A percentile compares a stretch with the other conserved stretches of the same genome.
Evolutionary conservation across 164 flowering plant genomes (phyloP).

Genomic region (Amborella trichopoda): DNA sequence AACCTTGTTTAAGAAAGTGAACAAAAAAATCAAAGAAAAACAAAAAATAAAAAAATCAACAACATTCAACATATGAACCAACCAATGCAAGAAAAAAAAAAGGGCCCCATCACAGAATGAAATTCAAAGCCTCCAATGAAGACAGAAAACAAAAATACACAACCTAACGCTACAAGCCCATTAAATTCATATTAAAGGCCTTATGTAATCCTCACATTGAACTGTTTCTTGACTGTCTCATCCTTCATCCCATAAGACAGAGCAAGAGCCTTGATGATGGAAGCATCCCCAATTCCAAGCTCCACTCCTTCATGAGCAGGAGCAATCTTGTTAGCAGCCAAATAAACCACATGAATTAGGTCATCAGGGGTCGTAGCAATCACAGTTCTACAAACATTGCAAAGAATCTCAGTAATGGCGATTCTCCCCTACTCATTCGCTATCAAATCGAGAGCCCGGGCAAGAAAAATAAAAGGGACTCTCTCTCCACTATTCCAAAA

Average conservation of each 20-base stretch:
- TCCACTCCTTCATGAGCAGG: slow-evolving; percentile 88
- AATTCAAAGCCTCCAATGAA: no score
- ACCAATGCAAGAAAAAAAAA: no score
- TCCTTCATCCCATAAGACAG: slow-evolving; percentile 88
- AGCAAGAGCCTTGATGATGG: slow-evolving; percentile 73
- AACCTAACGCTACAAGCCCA: no score
- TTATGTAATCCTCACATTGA: no score
- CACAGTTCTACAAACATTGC: slow-evolving; percentile 81
- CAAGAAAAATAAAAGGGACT: slow-evolving; percentile 80
- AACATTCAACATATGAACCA: no score
- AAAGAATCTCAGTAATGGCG: slow-evolving; percentile 62
- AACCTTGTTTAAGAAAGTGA: no score
- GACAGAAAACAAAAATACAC: no score
- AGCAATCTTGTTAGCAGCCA: slow-evolving; percentile 71
- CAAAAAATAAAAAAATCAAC: no score
- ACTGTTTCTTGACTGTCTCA: slow-evolving; percentile 48
- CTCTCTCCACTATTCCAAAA: slow-evolving; percentile 66
- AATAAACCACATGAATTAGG: slow-evolving; percentile 53
- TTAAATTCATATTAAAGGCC: no score
- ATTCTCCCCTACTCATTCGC: slow-evolving; percentile 67
- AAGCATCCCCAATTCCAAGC: slow-evolving; percentile 92
- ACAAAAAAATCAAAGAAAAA: no score
- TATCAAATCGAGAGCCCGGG: slow-evolving; percentile 62
- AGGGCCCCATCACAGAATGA: no score
- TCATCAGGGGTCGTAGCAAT: slow-evolving; percentile 75